Percentiles rank a stretch among this genome's conserved stretches.
These are phyloP conservation scores for Ophiostoma sp. DNA, from an alignment of 2,329 filamentous ascomycete genomes.

Conservation along the genomic window DNA sequence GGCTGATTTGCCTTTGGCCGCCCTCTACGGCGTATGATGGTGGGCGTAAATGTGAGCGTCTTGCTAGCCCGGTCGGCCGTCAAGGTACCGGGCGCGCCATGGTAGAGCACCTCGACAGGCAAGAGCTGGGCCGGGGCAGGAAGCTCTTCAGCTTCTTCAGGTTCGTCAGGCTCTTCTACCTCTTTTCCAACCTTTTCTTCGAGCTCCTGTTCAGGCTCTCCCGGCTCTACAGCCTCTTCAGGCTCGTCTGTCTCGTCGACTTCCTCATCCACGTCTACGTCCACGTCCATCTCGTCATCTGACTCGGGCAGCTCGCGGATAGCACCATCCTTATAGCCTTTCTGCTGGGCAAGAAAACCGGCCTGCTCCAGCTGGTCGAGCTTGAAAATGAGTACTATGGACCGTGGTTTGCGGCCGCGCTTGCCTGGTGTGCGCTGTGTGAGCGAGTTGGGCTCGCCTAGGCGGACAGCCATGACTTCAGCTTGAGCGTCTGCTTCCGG, in stretches of 20 bases:
- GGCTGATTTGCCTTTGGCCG: constrained; percentile 6
- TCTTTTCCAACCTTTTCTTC: not conserved
- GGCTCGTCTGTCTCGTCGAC: not conserved
- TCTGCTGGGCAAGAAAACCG: constrained; percentile 17
- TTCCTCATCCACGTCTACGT: not conserved
- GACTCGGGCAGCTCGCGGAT: not conserved
- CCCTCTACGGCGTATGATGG: constrained; percentile 10
- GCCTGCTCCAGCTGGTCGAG: constrained; percentile 30
- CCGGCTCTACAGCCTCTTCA: not conserved
- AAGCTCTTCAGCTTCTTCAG: not conserved
- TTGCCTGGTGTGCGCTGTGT: constrained; percentile 28
- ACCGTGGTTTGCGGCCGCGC: constrained; percentile 33
- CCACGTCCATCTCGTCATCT: not conserved
- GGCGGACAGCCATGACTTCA: constrained; percentile 23
- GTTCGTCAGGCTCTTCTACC: not conserved
- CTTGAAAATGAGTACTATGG: constrained; percentile 32
- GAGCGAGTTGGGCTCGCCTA: constrained; percentile 30
- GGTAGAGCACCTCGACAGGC: constrained; percentile 19
- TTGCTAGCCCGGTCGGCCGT: constrained; percentile 21
- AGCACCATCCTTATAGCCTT: constrained; percentile 17
- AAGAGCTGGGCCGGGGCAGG: not conserved
- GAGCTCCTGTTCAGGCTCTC: not conserved
- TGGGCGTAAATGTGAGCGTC: constrained; percentile 25
- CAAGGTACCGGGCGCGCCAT: constrained; percentile 28
- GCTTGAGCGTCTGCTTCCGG: not conserved